Percentiles rank a stretch among this genome's conserved stretches.
These are phyloP conservation scores for Hanseniaspora lindneri DNA, from an alignment of 805 yeast genomes.

Conservation along the genomic window DNA sequence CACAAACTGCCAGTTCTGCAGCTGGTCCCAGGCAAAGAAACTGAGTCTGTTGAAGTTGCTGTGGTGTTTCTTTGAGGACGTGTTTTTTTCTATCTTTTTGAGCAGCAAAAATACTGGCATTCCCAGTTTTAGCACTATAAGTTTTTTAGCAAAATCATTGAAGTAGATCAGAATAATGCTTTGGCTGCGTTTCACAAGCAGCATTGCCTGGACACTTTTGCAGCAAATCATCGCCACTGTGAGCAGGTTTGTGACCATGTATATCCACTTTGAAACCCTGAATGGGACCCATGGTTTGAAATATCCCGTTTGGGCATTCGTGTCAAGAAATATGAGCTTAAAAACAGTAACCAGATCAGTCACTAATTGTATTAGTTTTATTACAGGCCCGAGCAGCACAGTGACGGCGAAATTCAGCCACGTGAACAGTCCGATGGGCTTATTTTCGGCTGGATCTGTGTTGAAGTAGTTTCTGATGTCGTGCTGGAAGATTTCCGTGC, in stretches of 20 bases:
- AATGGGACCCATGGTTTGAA: conserved; percentile 1
- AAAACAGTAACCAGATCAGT: background rate
- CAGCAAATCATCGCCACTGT: background rate
- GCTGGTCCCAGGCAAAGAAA: conserved; percentile 10
- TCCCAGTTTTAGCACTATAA: background rate
- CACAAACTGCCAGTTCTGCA: conserved; percentile 13
- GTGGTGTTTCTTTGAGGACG: background rate
- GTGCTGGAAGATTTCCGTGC: too few relatives aligned
- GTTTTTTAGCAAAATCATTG: conserved; percentile 9
- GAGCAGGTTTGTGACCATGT: background rate
- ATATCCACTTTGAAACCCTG: conserved; percentile 4
- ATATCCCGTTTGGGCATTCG: too few relatives aligned
- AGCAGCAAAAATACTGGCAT: background rate
- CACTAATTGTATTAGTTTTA: background rate
- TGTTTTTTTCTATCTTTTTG: background rate
- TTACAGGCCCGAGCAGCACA: background rate
- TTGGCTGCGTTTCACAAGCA: conserved; percentile 1
- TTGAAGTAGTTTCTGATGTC: background rate
- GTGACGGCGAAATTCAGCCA: background rate
- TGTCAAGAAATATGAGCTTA: background rate
- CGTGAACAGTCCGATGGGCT: background rate
- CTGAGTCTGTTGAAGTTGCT: conserved; percentile 5
- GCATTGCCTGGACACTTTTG: background rate
- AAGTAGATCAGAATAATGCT: background rate
- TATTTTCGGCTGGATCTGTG: background rate